Base-by-base conservation (phyloP, 2,329 filamentous ascomycete species). In the Aureobasidium sp. region DNA sequence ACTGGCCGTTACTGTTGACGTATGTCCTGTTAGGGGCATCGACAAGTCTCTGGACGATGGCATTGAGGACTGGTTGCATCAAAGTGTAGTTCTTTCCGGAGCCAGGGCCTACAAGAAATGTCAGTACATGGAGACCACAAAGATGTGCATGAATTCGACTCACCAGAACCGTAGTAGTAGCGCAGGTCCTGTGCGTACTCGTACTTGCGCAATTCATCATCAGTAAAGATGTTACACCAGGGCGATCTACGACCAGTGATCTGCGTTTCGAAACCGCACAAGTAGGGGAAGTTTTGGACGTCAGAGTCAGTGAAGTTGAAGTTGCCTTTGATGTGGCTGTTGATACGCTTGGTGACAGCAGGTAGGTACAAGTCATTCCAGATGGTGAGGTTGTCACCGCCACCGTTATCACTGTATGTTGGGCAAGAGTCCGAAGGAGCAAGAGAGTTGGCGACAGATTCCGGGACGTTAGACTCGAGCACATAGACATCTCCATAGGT, bases 241-340 rank as follows among this genome's bases (percentile, higher is more conserved):
- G 84, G 82, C 9, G 82, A 85, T 17, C 64, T 67, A 0, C 72
- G 73, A 1, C 85, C 85, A 0, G 77, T 83, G 66, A 88, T 87
- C 68, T 88, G 85, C 2, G 80, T 83, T 68, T 89, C 86, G 64
- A 86, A 89, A 3, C 84, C 85, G 66, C 86, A 89, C 2, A 88
- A 76, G 66, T 88, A 88, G 0, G 85, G 85, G 33, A 88, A 84
- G 48, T 81, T 79, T 8, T 74, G 76, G 45, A 85, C 75, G 62
- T 88, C 83, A 1, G 71, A 73, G 35, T 79, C 73, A 0, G 78
- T 79, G 37, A 88, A 77, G 22, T 37, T 40, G 19, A 62, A 40
- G 42, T 79, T 75, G 1, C 85, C 84, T 0, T 72, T 67, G 35
- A 87, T 77, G 37, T 83, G 69, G 6, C 72, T 68, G 66, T 86